Base-by-base conservation (phyloP, 2,329 filamentous ascomycete genomes). In the Ascocoryne sarcoides region DNA sequence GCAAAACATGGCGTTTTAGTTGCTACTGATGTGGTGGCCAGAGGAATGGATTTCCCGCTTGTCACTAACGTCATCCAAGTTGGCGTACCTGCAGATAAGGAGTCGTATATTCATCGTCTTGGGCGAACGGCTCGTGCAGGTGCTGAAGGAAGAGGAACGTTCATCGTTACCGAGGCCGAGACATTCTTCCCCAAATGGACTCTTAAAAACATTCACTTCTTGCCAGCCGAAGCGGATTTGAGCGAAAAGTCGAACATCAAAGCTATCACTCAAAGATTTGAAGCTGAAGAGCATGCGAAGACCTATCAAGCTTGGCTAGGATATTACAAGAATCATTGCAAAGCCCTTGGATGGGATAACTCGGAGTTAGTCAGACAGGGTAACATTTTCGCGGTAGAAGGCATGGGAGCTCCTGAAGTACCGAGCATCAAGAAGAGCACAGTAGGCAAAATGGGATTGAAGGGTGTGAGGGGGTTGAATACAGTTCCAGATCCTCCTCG, bases 1-100 rank as follows among this genome's bases (percentile, higher is more conserved):
- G 64, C 75, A n/a, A 58, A 64, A 19, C 72, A 70, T 21, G 86
- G 70, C 19, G 68, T 90, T 41, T 69, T 89, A 33, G 73, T 88
- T 58, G 85, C 84, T 2, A 85, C 84, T 2, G 84, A 90, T 60
- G 84, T 90, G 21, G 84, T 83, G 4, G 83, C 84, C 10, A 72
- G 84, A 60, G 84, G 84, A 50, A 87, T 90, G 80, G 84, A 90
- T 59, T 88, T 88, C 63, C 84, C 84, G 19, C 69, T 77, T 39
- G 84, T 89, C 16, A 83, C 80, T n/a, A 82, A 87, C 54, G 83
- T 88, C 46, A 79, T 89, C 43, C 84, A 89, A 54, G 57, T 85
- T 12, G 80, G 84, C 47, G 54, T 73, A 4, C 80, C 84, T 2
- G 64, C 68, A 4, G 72, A 75, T 46, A 71, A 77, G 19, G 82